Conservation (phyloP, 148 eudicot species). For the Rhododendron kiyosumense region DNA sequence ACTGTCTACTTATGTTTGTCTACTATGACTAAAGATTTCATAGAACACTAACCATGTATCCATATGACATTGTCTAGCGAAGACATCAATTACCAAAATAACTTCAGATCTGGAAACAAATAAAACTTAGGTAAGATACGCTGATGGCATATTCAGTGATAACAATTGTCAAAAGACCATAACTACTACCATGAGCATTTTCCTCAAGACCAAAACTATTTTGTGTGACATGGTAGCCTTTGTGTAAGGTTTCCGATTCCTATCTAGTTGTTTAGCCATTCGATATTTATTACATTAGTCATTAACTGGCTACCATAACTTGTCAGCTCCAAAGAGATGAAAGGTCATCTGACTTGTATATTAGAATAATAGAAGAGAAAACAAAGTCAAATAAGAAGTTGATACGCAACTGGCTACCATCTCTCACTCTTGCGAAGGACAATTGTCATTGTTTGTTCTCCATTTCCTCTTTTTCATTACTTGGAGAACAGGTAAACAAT, state of each 20-base stretch:
- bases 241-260: not conserved
- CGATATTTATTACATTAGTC: not conserved
- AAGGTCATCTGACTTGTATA: not conserved
- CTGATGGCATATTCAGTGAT: not conserved
- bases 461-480: not conserved
- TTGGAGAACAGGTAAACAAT: not conserved
- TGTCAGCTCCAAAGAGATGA: not conserved
- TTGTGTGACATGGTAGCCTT: not conserved
- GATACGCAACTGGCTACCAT: not conserved
- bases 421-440: not conserved
- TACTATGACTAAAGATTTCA: not conserved
- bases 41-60: not conserved
- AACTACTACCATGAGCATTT: not conserved
- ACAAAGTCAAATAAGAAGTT: not conserved
- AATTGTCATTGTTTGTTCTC: not conserved
- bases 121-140: not conserved
- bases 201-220: not conserved
- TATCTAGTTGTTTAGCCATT: not conserved
- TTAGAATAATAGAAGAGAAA: not conserved
- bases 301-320: not conserved
- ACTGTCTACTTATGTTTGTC: not conserved
- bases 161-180: not conserved
- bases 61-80: not conserved
- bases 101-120: not conserved
- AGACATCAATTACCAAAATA: not conserved